phyloP scores from a whole-genome alignment of 192 early-diverging fungal genomes.

The Gonapodya prolifera region DNA sequence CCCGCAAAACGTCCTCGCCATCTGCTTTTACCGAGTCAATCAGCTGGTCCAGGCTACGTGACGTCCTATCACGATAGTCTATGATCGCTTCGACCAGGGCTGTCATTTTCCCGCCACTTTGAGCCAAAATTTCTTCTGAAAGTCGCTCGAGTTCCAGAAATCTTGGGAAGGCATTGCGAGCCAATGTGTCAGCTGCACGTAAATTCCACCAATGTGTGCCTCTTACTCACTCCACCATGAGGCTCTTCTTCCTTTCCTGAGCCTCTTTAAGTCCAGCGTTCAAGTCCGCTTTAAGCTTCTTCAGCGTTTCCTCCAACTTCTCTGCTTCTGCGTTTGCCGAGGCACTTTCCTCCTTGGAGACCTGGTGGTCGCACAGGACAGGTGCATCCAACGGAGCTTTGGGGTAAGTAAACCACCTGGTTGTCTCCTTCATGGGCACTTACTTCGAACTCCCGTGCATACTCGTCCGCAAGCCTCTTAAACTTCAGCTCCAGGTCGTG shows the following conservation, averaged over 20 bases:
- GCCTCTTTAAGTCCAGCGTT: background rate
- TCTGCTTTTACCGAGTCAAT: background rate
- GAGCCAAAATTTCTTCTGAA: background rate
- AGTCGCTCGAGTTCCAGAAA: background rate
- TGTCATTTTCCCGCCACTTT: background rate
- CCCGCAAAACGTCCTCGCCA: background rate
- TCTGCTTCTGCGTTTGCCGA: background rate
- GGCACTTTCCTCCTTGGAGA: background rate
- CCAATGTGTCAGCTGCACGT: too few relatives aligned
- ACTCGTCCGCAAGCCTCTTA: slow-evolving; percentile 19
- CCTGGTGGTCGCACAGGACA: background rate
- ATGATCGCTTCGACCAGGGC: background rate
- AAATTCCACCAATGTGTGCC: too few relatives aligned
- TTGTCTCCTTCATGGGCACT: too few relatives aligned
- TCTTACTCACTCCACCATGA: background rate
- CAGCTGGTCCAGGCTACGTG: background rate
- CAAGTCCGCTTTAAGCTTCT: background rate
- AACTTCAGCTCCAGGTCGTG: slow-evolving; percentile 18
- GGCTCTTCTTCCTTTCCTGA: background rate
- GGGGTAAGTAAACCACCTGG: too few relatives aligned
- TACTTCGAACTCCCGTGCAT: slow-evolving; percentile 35
- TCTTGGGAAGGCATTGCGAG: background rate
- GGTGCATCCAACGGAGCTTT: too few relatives aligned
- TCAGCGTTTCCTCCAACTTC: background rate
- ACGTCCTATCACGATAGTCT: background rate